These are phyloP conservation scores for Diaporthe caulivora DNA, from an alignment of 2,329 filamentous ascomycete genomes.

Conservation along the genomic window DNA sequence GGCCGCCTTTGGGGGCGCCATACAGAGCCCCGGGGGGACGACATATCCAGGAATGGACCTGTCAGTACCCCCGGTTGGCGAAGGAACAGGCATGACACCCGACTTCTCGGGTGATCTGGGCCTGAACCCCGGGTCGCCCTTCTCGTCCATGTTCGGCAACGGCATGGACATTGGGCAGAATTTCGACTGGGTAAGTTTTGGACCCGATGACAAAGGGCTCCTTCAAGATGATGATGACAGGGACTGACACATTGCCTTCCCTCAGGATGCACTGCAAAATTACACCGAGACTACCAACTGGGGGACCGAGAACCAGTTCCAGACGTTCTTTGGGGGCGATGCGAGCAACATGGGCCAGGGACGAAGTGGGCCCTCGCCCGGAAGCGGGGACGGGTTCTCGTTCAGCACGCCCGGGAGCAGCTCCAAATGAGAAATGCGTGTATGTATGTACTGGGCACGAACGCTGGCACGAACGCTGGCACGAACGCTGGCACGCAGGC, in stretches of 20 bases:
- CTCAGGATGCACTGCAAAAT: conserved; percentile 67
- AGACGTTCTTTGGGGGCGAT: conserved; percentile 59
- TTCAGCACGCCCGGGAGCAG: conserved; percentile 38
- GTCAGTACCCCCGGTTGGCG: conserved; percentile 45
- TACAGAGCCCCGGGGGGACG: conserved; percentile 55
- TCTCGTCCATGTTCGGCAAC: conserved; percentile 65
- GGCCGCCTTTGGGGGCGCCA: conserved; percentile 44
- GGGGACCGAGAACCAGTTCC: conserved; percentile 64
- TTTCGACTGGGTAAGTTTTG: conserved; percentile 69
- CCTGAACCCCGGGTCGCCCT: conserved; percentile 57
- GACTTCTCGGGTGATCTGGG: conserved; percentile 53
- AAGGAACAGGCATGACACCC: conserved; percentile 50
- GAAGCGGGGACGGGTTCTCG: conserved; percentile 38
- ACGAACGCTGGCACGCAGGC: neutral
- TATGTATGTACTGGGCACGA: neutral
- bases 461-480: neutral
- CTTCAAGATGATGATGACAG: conserved; percentile 42
- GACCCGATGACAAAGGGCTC: neutral
- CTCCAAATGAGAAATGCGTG: conserved; percentile 26
- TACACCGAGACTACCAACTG: conserved; percentile 68
- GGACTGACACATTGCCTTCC: conserved; percentile 36
- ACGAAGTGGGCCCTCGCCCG: conserved; percentile 33
- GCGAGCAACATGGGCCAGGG: conserved; percentile 3
- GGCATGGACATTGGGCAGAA: conserved; percentile 62
- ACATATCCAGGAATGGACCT: conserved; percentile 61